Base-by-base conservation (phyloP, 2,329 filamentous ascomycete genomes). In the Verruconis gallopava region DNA sequence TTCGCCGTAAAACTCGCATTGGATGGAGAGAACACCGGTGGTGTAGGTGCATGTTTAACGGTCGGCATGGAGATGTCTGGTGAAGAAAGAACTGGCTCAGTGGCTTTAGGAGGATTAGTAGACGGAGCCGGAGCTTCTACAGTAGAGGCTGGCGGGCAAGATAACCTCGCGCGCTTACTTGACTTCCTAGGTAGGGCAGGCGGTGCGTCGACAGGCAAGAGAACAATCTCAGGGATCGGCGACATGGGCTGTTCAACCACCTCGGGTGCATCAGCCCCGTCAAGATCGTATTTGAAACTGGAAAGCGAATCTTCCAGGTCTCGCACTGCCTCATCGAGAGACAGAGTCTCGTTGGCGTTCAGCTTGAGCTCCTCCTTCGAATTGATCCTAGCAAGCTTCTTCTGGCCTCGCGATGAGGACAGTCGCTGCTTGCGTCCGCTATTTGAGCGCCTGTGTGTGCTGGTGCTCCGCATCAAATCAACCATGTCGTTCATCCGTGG, bases 251-350 rank as follows among this genome's bases (percentile, higher is more conserved):
- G 6, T 30, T 30, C 25, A n/a, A 30, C 25, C n/a, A 30, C 25
- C 25, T 30, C 25, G 9, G 40, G 40, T 37, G 20, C 15, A 21
- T 3, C 33, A n/a, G 40, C 32, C 14, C 3, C 33, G 12, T 19
- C 15, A n/a, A 2, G 20, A 17, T 60, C 28, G n/a, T 33, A 22
- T 12, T 48, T 33, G 25, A 40, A 18, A 13, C 44, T 40, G 20
- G 43, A 46, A 5, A 56, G 49, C 32, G 55, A 48, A 17, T 44
- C 41, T 18, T 55, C 48, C 25, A 60, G 46, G 20, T 64, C 64
- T 11, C 56, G 49, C 47, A 64, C 64, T 6, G 64, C 65, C 50
- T 69, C 60, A 45, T 64, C 68, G 37, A 67, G 52, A 1, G 65
- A 67, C n/a, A 65, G 65, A 43, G 62, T 69, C 14, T 50, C 33